Base-by-base conservation (phyloP, 345 rosid species). In the Euphorbia pulcherrima region DNA sequence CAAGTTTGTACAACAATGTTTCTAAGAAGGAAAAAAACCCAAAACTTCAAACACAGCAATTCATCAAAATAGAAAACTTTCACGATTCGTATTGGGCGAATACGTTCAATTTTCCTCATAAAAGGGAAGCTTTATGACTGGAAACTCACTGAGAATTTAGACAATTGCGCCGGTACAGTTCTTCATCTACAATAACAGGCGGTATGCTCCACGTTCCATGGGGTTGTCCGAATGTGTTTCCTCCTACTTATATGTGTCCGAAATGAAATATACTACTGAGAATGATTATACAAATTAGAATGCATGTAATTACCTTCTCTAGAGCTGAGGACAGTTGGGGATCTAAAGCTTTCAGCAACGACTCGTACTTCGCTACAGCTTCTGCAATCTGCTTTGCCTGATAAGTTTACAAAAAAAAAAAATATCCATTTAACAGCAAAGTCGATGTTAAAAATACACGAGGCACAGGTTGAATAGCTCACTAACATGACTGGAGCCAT, bases 191-290 rank as follows among this genome's bases (percentile, higher is more conserved):
- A 5, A 90, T 89, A 54, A 83, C 70, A 2, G 84, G 79, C 8
- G 96, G 92, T 67, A 89, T 86, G 44, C 71, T 88, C 98, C 95
- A 92, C 55, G 83, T 82, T 73, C 97, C 98, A n/a, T 87, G 77
- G 35, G 86, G 81, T 68, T 84, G 81, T 16, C 89, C 97, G 14
- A 74, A 78, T 9, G 72, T 47, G 40, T 75, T 81, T 70, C 92
- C 96, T 62, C 97, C 96, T 90, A 70, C 59, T 8, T 39, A 52
- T 50, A 23, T n/a, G 30, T 27, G 47, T 66, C 6, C 8, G 50
- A 18, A 51, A 57, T 53, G 28, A 16, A 66, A 55, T 28, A 64
- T 1, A 27, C 16, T 3, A 27, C 24, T 4, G n/a, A 9, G 12
- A 26, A 16, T 57, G 46, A 29, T 7, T 8, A 16, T 3, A 16